Conservation (phyloP, 2,329 filamentous ascomycete genomes). For the Alternaria solani region DNA sequence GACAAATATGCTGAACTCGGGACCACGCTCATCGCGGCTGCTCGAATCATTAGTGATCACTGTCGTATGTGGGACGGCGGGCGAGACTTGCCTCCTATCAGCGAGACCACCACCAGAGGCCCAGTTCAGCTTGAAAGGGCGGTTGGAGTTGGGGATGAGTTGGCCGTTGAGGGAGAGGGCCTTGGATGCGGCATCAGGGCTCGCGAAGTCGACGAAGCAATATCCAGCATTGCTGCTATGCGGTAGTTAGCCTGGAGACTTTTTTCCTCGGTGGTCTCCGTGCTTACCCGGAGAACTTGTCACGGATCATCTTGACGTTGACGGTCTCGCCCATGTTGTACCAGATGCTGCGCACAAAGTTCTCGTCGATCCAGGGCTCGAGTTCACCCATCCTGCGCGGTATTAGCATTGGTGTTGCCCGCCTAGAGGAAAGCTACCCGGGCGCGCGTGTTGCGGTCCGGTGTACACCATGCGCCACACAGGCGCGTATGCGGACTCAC, state of each 20-base stretch:
- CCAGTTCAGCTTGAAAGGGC: conserved; percentile 99
- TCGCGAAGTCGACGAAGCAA: conserved; percentile 94
- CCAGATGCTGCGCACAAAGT: conserved; percentile 95
- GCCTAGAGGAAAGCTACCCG: not conserved
- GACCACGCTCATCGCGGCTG: conserved; percentile 88
- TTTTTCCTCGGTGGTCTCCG: conserved; percentile 19
- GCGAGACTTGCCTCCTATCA: conserved; percentile 76
- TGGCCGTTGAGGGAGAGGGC: conserved; percentile 89
- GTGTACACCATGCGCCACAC: conserved; percentile 2
- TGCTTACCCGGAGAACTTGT: conserved; percentile 93
- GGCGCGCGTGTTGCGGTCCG: conserved; percentile 2
- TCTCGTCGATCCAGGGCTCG: conserved; percentile 99
- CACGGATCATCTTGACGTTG: conserved; percentile 99
- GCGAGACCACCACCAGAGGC: conserved; percentile 94
- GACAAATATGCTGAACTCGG: conserved; percentile 97
- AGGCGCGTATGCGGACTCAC: conserved; percentile 46
- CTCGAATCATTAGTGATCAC: conserved; percentile 28
- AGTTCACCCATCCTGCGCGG: conserved; percentile 92
- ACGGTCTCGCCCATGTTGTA: conserved; percentile 92
- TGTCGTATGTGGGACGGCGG: not conserved
- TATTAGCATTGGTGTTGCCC: conserved; percentile 30
- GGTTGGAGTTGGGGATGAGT: conserved; percentile 90
- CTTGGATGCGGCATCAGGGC: conserved; percentile 85
- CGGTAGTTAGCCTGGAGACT: conserved; percentile 43
- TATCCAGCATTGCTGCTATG: conserved; percentile 96